phyloP scores from a whole-genome alignment of 345 rosid genomes.

The Cardamine chenopodiifolia region DNA sequence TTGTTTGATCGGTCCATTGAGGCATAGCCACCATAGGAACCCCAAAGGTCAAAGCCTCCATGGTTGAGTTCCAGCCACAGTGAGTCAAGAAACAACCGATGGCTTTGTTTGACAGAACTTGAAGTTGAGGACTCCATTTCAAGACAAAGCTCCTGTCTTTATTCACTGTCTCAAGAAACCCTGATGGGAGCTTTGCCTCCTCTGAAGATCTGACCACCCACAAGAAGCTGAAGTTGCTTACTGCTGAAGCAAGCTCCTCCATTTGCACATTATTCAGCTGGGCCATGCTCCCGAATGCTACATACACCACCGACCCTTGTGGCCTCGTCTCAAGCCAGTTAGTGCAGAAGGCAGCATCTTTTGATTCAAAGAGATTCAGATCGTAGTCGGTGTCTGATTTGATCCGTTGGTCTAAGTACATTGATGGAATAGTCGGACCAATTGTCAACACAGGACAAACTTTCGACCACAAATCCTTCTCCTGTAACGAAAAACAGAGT shows the following conservation, averaged over 20 bases:
- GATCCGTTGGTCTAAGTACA: slow-evolving; percentile 55
- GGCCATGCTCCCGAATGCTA: slow-evolving; percentile 69
- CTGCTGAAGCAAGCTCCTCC: slow-evolving; percentile 58
- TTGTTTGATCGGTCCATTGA: slow-evolving; percentile 55
- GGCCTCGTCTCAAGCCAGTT: slow-evolving; percentile 58
- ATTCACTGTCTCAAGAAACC: slow-evolving; percentile 26
- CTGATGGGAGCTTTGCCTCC: slow-evolving; percentile 47
- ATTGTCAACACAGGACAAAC: slow-evolving; percentile 47
- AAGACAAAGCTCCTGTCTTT: slow-evolving; percentile 47
- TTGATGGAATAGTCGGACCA: slow-evolving; percentile 71
- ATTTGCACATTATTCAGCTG: slow-evolving; percentile 44
- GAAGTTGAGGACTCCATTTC: slow-evolving; percentile 61
- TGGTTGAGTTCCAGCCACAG: slow-evolving; percentile 69
- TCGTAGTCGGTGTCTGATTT: slow-evolving; percentile 51
- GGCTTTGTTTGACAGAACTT: slow-evolving; percentile 50
- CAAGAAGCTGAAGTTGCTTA: slow-evolving; percentile 49
- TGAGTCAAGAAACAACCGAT: slow-evolving; percentile 68
- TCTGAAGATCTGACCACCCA: slow-evolving; percentile 63
- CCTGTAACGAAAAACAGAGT: slow-evolving; percentile 42
- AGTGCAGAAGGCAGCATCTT: slow-evolving; percentile 30
- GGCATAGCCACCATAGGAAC: slow-evolving; percentile 61
- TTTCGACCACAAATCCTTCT: slow-evolving; percentile 51
- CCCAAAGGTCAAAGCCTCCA: slow-evolving; percentile 55
- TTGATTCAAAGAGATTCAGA: slow-evolving; percentile 45
- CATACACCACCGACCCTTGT: slow-evolving; percentile 58